A percentile compares a stretch with the other conserved stretches of the same genome.
These are phyloP conservation scores for Vararia minispora DNA, from an alignment of 768 basidiomycete genomes.

Conservation along the genomic window DNA sequence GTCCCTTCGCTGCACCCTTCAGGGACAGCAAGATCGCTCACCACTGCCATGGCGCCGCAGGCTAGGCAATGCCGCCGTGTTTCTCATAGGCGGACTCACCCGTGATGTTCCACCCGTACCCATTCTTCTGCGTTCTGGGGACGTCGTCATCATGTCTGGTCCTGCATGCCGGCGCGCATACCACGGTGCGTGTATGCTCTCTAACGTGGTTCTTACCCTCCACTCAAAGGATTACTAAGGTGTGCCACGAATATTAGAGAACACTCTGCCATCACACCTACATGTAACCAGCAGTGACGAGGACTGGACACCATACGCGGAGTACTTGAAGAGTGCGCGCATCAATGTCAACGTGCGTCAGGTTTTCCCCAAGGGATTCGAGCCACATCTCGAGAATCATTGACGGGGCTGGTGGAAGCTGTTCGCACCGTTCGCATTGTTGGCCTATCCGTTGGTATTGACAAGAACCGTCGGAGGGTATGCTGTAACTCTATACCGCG, in stretches of 20 bases:
- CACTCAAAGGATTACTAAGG: constrained; percentile 28
- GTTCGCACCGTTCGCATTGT: too few relatives aligned
- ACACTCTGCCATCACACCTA: constrained; percentile 61
- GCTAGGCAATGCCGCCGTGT: constrained; percentile 80
- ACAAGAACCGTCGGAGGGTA: too few relatives aligned
- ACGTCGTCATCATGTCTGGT: constrained; percentile 90
- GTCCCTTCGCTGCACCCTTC: constrained; percentile 17
- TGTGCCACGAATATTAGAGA: constrained; percentile 80
- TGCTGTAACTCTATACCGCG: too few relatives aligned
- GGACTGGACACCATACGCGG: constrained; percentile 51
- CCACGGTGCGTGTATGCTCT: constrained; percentile 53
- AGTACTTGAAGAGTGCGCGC: constrained; percentile 56
- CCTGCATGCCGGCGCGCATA: constrained; percentile 77
- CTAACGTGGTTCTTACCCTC: too few relatives aligned
- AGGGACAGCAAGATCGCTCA: too few relatives aligned
- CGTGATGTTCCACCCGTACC: constrained; percentile 69
- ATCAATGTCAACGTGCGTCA: constrained; percentile 93
- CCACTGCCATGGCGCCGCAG: constrained; percentile 26
- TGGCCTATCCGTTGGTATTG: too few relatives aligned
- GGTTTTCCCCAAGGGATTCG: constrained; percentile 68
- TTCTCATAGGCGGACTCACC: constrained; percentile 79
- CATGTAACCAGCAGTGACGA: constrained; percentile 12
- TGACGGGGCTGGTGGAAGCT: too few relatives aligned
- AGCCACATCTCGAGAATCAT: constrained; percentile 18
- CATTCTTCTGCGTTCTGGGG: constrained; percentile 83